Base-by-base conservation (phyloP, 1,284 basidiomycete genomes). In the Gomphus sp. region DNA sequence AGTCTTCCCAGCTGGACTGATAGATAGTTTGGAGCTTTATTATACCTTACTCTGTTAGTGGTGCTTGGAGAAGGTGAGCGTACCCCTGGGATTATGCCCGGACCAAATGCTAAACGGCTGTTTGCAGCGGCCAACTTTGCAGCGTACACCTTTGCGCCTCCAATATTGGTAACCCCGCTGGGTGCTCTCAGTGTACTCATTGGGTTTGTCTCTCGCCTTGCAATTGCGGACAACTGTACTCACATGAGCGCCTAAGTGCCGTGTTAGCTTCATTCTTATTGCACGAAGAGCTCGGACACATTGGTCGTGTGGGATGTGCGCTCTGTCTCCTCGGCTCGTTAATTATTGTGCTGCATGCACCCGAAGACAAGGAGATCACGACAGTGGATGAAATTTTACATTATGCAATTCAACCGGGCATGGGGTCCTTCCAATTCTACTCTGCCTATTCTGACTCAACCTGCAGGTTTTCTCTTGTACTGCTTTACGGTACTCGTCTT, bases 181-280 rank as follows among this genome's bases (percentile, higher is more conserved):
- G 96, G 96, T 60, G 95, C 96, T 11, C 80, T 98, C 59, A 95
- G 91, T 72, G 96, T 99, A n/a, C 83, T 99, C 62, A 93, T 99
- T 63, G 97, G 94, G 91, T 93, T 66, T 62, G 88, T 74, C 10
- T 43, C 43, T 22, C 33, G 12, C 12, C 28, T 11, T 39, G 53
- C n/a, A n/a, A 8, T 33, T 8, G 9, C 34, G 14, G 36, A n/a
- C 12, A 33, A 28, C 43, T 48, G 6, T 50, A 28, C 51, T 33
- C 34, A 55, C 48, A 34, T 41, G n/a, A 60, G 59, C 61, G 52
- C 61, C 55, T 4, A 66, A 95, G 93, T 37, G 94, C 94, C 52
- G 80, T 97, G 31, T 84, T 99, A 4, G 96, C 96, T 1, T 96
- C 93, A 0, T 88, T 98, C 71, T 77, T 98, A 31, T 81, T 99